A percentile compares a stretch with the other conserved stretches of the same genome.
Conservation (phyloP, 2,329 filamentous ascomycete species). For the Colletotrichum agaves region DNA sequence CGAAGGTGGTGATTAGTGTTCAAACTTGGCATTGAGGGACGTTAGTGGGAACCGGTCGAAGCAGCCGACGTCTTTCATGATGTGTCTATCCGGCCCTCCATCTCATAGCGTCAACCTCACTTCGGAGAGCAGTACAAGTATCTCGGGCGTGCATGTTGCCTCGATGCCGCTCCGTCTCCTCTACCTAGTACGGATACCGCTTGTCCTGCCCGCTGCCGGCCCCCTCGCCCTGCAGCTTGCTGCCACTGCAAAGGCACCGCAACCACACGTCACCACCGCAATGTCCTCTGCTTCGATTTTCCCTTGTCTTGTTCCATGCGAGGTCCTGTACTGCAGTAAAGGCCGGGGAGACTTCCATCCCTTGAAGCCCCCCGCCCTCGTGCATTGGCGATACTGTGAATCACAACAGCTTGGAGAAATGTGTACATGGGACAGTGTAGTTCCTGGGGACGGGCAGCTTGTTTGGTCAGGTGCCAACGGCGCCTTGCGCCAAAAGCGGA, state of each 20-base stretch:
- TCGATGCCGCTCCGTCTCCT: not conserved
- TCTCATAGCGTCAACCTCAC: slow-evolving; percentile 10
- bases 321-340: slow-evolving; percentile 11
- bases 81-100: slow-evolving; percentile 34
- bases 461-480: slow-evolving; percentile 29
- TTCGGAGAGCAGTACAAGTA: not conserved
- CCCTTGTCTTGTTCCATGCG: slow-evolving; percentile 1
- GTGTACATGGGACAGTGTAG: not conserved
- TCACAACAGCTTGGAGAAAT: slow-evolving; percentile 2
- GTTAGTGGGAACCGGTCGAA: slow-evolving; percentile 19
- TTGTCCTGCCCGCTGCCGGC: not conserved
- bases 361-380: slow-evolving; percentile 19
- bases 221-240: slow-evolving; percentile 4
- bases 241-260: slow-evolving; percentile 25
- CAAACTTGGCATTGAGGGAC: not conserved
- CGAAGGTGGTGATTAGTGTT: no score
- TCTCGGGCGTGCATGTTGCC: not conserved
- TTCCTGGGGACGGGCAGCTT: slow-evolving; percentile 10
- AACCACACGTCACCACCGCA: slow-evolving; percentile 24
- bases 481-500: slow-evolving; percentile 32
- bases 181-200: not conserved
- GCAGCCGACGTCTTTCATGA: slow-evolving; percentile 22
- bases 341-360: not conserved
- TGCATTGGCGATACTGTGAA: slow-evolving; percentile 33
- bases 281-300: not conserved